Base-by-base conservation (phyloP, 31 red algal species). In the Asparagopsis taxiformis region DNA sequence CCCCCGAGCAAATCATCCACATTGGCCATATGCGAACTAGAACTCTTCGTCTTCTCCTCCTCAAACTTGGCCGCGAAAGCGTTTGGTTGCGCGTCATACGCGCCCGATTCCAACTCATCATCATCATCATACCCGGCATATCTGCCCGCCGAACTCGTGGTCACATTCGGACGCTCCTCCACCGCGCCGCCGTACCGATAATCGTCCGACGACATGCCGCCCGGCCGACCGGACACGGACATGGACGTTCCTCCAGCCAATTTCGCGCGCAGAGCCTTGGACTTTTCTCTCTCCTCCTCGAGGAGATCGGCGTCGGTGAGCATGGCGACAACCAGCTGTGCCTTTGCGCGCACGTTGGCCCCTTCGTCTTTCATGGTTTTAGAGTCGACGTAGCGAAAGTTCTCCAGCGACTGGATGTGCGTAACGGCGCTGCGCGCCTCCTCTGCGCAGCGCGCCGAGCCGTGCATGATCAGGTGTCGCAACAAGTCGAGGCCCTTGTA, bases 401-500 rank as follows among this genome's bases (percentile, higher is more conserved):
- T 38, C 52, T 88, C 62, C 1, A 97, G 77, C 13, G 84, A 71
- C 64, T 89, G 74, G 34, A 97, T 63, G 39, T 97, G 94, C 31
- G 26, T 48, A 21, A 84, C 30, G 5, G 89, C 94, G 17, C 58
- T 69, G 33, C 84, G 77, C 9, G 90, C 91, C 59, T 97, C 94
- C 23, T 93, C 77, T 10, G 77, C 34, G 59, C 81, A 80, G 33
- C 94, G 78, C 17, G 89, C 62, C 31, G 84, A 77, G 55, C 94
- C 94, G 77, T 97, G 89, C 78, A 97, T 82, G 30, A 83, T 37
- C 38, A 93, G 62, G 66, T 90, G 68, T 56, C 68, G 46, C 46
- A 97, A 25, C 20, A 97, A 44, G 37, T 97, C 94, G 0, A 97
- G 53, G 0, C 65, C 89, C 37, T 97, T 97, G 70, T 91, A 97